A percentile compares a stretch with the other conserved stretches of the same genome.
Evolutionary conservation across 192 early-diverging fungal genomes (phyloP).

Genomic region (Mortierella hygrophila): DNA sequence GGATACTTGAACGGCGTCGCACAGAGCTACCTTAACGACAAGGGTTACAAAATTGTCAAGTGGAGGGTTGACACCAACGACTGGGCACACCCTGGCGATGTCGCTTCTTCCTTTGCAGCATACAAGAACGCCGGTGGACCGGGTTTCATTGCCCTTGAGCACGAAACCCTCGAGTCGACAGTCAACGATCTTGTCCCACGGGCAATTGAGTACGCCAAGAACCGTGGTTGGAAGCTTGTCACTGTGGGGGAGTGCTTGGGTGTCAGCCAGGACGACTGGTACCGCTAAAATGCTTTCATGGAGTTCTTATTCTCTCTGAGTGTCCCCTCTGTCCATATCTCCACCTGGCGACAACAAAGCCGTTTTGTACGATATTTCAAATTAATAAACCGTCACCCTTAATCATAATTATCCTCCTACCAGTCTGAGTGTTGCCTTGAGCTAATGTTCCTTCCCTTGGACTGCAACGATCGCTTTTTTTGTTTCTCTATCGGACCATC

Average conservation of each 20-base stretch:
- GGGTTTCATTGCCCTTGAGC: conserved; percentile 29
- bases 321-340: neutral
- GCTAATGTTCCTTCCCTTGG: neutral
- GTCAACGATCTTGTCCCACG: conserved; percentile 10
- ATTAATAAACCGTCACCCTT: neutral
- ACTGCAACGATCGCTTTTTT: conserved; percentile 1
- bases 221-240: conserved; percentile 27
- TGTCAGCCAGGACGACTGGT: conserved; percentile 14
- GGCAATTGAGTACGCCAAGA: conserved; percentile 19
- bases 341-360: neutral
- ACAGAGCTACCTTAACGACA: conserved; percentile 7
- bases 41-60: conserved; percentile 35
- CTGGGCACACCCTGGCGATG: conserved; percentile 24
- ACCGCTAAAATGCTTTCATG: neutral
- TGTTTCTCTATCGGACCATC: neutral
- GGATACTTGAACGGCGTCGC: conserved; percentile 25
- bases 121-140: neutral
- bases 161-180: conserved; percentile 14
- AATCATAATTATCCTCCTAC: neutral
- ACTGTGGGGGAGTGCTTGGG: conserved; percentile 39
- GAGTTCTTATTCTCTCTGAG: neutral
- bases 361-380: neutral
- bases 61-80: conserved; percentile 43
- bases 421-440: neutral
- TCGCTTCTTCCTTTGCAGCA: neutral